Evolutionary conservation across 805 yeast genomes (phyloP).

Genomic region (Wickerhamiella lipophila): DNA sequence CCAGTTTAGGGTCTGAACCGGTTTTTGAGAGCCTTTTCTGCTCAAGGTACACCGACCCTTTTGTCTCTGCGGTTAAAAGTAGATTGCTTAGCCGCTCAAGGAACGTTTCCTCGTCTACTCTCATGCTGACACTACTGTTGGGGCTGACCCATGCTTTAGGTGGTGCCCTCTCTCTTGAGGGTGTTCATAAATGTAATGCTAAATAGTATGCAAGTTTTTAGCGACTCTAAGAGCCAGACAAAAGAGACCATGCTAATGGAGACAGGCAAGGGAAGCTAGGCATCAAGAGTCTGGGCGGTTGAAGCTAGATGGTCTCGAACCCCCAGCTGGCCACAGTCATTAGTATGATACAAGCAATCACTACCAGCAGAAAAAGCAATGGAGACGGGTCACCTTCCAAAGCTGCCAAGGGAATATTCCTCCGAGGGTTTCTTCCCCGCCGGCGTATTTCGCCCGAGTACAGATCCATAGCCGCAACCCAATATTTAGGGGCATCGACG

Average conservation of each 20-base stretch:
- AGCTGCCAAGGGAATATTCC: background rate
- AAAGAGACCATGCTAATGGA: too few species aligned
- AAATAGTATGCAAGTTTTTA: too few species aligned
- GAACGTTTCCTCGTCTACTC: slow-evolving; percentile 24
- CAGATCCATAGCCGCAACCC: background rate
- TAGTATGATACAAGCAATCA: too few species aligned
- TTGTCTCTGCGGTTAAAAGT: slow-evolving; percentile 21
- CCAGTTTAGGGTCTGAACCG: slow-evolving; percentile 17
- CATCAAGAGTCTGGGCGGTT: too few species aligned
- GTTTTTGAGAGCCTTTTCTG: slow-evolving; percentile 27
- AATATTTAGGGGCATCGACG: background rate
- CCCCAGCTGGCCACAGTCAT: too few species aligned
- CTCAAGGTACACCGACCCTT: slow-evolving; percentile 29
- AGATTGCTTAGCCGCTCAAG: slow-evolving; percentile 22
- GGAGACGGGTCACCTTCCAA: background rate
- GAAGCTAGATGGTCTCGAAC: too few species aligned
- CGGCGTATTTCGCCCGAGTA: background rate
- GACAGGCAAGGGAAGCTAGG: too few species aligned
- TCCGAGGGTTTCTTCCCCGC: background rate
- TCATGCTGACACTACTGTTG: slow-evolving; percentile 1
- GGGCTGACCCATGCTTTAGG: too few species aligned
- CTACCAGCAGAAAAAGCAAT: too few species aligned
- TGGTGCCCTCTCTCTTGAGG: too few species aligned
- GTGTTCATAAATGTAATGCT: too few species aligned
- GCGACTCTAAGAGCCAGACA: too few species aligned